Conservation (phyloP, 139 green algal genomes). For the Chlorella sp. region DNA sequence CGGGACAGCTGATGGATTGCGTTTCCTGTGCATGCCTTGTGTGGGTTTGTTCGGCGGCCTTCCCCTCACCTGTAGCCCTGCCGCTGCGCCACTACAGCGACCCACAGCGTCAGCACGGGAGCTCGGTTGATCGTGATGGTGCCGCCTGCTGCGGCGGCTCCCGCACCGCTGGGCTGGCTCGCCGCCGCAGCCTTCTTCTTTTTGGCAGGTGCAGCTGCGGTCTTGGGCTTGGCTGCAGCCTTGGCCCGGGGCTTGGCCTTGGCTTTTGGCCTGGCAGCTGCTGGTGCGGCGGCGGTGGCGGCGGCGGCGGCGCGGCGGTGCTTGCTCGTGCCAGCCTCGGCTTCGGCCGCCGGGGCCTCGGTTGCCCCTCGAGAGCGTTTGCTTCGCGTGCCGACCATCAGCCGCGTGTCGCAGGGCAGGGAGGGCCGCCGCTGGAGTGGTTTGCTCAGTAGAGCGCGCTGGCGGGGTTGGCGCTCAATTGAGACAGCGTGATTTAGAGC, state of each 20-base stretch:
- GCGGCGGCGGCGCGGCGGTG: background rate
- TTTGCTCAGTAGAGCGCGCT: background rate
- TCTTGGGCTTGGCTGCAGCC: background rate
- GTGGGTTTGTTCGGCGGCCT: too few species aligned
- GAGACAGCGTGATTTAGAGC: too few species aligned
- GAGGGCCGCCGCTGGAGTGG: too few species aligned
- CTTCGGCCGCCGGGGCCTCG: background rate
- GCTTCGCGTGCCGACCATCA: background rate
- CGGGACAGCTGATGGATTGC: too few species aligned
- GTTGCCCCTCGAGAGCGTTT: background rate
- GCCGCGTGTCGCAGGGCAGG: too few species aligned
- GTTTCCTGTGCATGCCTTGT: too few species aligned
- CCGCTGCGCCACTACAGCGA: slow-evolving; percentile 46
- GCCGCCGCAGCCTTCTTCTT: background rate
- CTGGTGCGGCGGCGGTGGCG: background rate
- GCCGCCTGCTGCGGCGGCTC: background rate
- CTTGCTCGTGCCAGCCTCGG: background rate
- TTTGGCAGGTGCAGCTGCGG: background rate
- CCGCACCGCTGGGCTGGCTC: background rate
- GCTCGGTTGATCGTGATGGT: slow-evolving; percentile 51
- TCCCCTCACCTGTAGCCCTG: slow-evolving; percentile 36
- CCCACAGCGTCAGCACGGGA: slow-evolving; percentile 59
- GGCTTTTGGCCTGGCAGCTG: background rate
- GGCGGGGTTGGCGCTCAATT: background rate
- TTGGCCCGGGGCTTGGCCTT: background rate